Evolutionary conservation across 352 stramenopile species (phyloP).

Genomic region (Pythium aristosporum): DNA sequence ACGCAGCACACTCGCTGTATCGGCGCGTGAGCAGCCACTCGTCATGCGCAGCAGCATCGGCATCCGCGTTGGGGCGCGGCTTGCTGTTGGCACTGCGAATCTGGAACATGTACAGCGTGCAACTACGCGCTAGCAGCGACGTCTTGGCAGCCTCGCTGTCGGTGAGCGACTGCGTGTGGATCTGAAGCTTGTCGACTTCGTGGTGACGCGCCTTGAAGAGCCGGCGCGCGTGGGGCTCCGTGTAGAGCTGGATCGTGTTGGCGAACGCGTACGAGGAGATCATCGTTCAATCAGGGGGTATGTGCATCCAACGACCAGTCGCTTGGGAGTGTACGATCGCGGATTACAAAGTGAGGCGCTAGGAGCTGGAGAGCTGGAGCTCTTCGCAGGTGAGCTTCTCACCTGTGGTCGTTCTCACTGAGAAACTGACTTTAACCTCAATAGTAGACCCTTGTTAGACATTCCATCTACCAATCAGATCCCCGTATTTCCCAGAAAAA

Average conservation of each 20-base stretch:
- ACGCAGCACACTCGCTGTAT: slow-evolving; percentile 66
- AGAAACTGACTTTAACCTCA: slow-evolving; percentile 8
- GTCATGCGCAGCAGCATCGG: slow-evolving; percentile 4
- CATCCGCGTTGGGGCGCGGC: slow-evolving; percentile 1
- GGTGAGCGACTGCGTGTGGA: slow-evolving; percentile 31
- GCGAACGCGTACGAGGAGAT: slow-evolving; percentile 23
- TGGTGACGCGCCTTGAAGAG: slow-evolving; percentile 59
- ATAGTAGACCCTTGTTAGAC: slow-evolving; percentile 6
- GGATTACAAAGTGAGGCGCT: slow-evolving; percentile 9
- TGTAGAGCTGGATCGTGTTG: slow-evolving; percentile 28
- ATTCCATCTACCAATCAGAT: slow-evolving; percentile 12
- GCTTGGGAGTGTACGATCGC: neutral
- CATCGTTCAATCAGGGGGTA: slow-evolving; percentile 6
- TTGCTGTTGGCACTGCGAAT: slow-evolving; percentile 33
- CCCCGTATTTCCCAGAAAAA: slow-evolving; percentile 6
- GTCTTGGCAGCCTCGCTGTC: slow-evolving; percentile 14
- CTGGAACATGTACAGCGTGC: slow-evolving; percentile 64
- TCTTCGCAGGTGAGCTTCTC: neutral
- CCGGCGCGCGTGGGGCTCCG: slow-evolving; percentile 36
- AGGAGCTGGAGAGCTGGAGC: no score
- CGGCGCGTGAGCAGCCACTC: slow-evolving; percentile 56
- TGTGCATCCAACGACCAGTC: slow-evolving; percentile 1
- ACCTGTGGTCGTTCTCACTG: neutral
- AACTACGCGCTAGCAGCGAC: slow-evolving; percentile 23
- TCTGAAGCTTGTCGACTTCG: slow-evolving; percentile 43